Conservation (phyloP, 2,329 filamentous ascomycete genomes). For the Aspergillus japonicus region DNA sequence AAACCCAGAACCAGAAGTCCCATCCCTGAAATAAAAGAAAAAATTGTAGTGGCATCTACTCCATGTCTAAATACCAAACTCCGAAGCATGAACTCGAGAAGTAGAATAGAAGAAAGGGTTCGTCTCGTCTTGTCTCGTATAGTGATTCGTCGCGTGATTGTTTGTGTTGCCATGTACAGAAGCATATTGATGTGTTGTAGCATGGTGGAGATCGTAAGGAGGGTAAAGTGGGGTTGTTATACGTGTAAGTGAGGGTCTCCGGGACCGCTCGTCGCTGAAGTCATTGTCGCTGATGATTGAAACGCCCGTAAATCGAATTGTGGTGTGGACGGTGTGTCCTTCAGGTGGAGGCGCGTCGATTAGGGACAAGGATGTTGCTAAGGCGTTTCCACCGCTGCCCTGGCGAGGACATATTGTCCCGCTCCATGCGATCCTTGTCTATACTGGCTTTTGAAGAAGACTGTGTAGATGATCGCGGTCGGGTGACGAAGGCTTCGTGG, state of each 20-base stretch:
- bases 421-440: constrained; percentile 27
- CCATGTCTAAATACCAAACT: constrained; percentile 3
- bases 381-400: constrained; percentile 35
- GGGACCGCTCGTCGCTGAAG: not conserved
- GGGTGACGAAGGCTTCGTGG: constrained; percentile 37
- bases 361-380: constrained; percentile 33
- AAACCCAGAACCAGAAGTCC: not conserved
- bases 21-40: not conserved
- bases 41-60: not conserved
- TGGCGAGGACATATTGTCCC: constrained; percentile 24
- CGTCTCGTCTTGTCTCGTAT: not conserved
- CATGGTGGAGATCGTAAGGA: not conserved
- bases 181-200: not conserved
- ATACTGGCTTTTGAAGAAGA: constrained; percentile 35
- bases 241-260: not conserved
- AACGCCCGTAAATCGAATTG: not conserved
- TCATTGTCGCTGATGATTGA: not conserved
- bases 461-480: constrained; percentile 37
- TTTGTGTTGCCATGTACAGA: not conserved
- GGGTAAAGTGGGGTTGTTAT: not conserved
- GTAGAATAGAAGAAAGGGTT: not conserved
- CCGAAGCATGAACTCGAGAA: not conserved
- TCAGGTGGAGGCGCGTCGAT: constrained; percentile 20
- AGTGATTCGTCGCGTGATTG: not conserved
- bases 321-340: not conserved